Percentiles rank a stretch among this genome's conserved stretches.
These are phyloP conservation scores for Boletus semigastroideus DNA, from an alignment of 1,284 basidiomycete species.

Conservation along the genomic window DNA sequence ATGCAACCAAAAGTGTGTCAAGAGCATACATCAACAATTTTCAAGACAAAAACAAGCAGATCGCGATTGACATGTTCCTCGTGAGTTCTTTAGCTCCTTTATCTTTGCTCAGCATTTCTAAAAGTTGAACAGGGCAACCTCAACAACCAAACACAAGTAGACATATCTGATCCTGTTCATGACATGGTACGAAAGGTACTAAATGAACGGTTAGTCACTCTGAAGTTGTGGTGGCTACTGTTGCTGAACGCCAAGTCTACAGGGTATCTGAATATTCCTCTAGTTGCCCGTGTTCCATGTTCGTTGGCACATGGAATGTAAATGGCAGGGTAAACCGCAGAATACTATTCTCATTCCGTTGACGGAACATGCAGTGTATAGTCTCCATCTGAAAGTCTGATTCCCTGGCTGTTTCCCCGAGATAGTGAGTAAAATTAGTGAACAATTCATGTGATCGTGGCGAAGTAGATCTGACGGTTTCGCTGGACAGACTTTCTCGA, in stretches of 20 bases:
- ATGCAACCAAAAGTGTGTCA: conserved; percentile 95
- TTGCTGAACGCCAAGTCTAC: conserved; percentile 5
- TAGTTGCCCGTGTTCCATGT: conserved; percentile 70
- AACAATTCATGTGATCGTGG: neutral
- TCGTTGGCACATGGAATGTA: conserved; percentile 94
- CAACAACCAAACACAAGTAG: conserved; percentile 83
- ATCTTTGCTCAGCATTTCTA: neutral
- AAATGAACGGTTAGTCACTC: conserved; percentile 52
- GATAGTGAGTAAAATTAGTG: conserved; percentile 50
- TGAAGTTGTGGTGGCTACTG: neutral
- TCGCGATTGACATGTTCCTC: conserved; percentile 93
- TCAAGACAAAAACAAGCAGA: conserved; percentile 93
- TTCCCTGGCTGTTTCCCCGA: conserved; percentile 89
- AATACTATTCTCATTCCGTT: conserved; percentile 6
- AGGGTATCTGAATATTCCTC: conserved; percentile 88
- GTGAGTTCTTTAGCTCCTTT: conserved; percentile 41
- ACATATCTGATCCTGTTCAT: conserved; percentile 93
- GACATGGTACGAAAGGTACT: conserved; percentile 79
- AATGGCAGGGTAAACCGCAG: conserved; percentile 72
- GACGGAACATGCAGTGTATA: conserved; percentile 33
- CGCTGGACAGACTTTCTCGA: conserved; percentile 49
- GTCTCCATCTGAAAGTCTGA: conserved; percentile 78
- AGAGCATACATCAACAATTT: conserved; percentile 99
- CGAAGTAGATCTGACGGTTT: conserved; percentile 10
- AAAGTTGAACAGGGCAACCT: conserved; percentile 74